phyloP scores from a whole-genome alignment of 495 filamentous ascomycete genomes.

The Aspergillus nidulans region DNA sequence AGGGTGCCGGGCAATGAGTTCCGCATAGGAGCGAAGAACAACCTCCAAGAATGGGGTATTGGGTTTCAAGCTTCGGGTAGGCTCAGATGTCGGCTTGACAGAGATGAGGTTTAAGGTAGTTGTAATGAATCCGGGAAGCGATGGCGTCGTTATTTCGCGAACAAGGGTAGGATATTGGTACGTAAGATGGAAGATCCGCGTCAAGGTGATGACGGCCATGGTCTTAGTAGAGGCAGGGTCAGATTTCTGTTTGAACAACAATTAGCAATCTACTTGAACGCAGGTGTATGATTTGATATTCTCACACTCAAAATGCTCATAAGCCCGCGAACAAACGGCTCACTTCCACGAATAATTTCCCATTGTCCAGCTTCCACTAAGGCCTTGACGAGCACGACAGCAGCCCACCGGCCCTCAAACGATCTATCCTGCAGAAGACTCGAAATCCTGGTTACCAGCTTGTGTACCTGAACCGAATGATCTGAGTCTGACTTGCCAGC shows the following conservation, averaged over 20 bases:
- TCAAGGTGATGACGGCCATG: constrained; percentile 68
- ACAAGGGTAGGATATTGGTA: constrained; percentile 76
- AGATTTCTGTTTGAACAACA: constrained; percentile 50
- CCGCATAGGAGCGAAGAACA: constrained; percentile 58
- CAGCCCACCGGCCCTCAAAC: constrained; percentile 68
- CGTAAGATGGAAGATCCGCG: constrained; percentile 75
- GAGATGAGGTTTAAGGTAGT: constrained; percentile 66
- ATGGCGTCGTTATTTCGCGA: constrained; percentile 84
- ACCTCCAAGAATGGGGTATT: constrained; percentile 52
- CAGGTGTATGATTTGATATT: not conserved
- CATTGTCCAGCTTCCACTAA: constrained; percentile 74
- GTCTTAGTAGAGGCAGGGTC: constrained; percentile 69
- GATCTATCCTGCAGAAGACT: constrained; percentile 69
- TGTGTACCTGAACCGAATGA: constrained; percentile 61
- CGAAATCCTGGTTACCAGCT: constrained; percentile 71
- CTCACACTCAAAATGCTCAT: constrained; percentile 65
- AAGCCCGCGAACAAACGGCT: constrained; percentile 67
- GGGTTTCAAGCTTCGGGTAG: constrained; percentile 38
- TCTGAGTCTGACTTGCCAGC: constrained; percentile 57
- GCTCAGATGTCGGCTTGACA: constrained; percentile 34
- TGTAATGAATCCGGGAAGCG: constrained; percentile 66
- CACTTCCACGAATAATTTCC: constrained; percentile 66
- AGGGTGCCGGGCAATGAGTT: constrained; percentile 69
- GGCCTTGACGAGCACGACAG: constrained; percentile 72
- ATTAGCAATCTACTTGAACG: constrained; percentile 9